Base-by-base conservation (phyloP, 2,329 filamentous ascomycete species). In the Myriosclerotinia duriaeana region DNA sequence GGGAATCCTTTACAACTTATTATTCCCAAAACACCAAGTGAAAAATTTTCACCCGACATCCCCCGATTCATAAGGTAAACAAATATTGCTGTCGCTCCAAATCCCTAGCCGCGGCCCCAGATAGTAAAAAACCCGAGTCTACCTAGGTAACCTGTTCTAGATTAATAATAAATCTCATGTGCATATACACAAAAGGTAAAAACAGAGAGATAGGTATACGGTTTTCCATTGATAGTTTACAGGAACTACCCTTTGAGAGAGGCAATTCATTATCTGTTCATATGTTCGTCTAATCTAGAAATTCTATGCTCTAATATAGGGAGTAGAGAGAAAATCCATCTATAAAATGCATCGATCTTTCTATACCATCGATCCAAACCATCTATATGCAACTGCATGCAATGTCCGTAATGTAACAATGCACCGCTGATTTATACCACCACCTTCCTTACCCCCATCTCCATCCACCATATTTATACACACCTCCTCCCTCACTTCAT, bases 301-400 rank as follows among this genome's bases (percentile, higher is more conserved):
- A 61, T 50, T 61, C 58, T 61, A 50, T 61, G 58, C 44, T 61
- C 58, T 61, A 61, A 61, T 61, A 50, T 38, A 38, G 46, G 34
- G 15, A 60, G 56, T 22, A 38, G 30, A 38, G 58, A 50, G 58
- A 34, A 61, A 50, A 38, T 50, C 58, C 30, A 26, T 52, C 20
- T 61, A 50, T 50, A 50, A 50, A 36, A 50, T 26, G 58, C 44
- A 52, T 52, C 30, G 58, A 61, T 50, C n/a, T 50, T 38, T 26
- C 58, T 50, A 40, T 20, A 50, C 22, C 5, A 61, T 50, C 44
- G 30, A 61, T 50, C 58, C 58, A 61, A 50, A 61, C 58, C 58
- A 61, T 61, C 44, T 50, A 60, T 60, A 50, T 60, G 58, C 34
- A 61, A 61, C 77, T 83, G 54, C 79, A 81, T 66, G 61, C 52